phyloP scores from a whole-genome alignment of 2,329 filamentous ascomycete genomes.

The Aspergillus arachidicola region DNA sequence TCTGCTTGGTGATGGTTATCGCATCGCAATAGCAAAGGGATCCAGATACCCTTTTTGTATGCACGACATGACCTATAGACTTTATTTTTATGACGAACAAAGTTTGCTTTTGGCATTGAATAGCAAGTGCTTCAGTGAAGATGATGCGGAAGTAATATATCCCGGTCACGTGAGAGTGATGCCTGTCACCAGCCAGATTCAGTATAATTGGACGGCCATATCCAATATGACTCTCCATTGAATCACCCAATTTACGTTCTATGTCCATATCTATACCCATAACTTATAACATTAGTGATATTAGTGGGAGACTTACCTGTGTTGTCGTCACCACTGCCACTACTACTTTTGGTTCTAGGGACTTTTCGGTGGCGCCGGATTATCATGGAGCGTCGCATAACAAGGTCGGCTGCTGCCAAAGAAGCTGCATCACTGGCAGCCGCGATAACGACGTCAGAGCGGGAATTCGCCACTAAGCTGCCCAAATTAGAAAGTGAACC shows the following conservation, averaged over 20 bases:
- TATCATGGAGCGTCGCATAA: constrained; percentile 27
- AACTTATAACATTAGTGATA: not conserved
- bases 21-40: constrained; percentile 13
- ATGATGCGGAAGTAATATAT: not conserved
- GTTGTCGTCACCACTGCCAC: not conserved
- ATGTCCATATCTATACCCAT: not conserved
- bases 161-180: not conserved
- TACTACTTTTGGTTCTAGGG: not conserved
- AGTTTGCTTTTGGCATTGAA: not conserved
- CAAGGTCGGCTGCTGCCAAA: constrained; percentile 30
- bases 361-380: not conserved
- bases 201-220: not conserved
- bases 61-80: constrained; percentile 6
- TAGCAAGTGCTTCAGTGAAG: not conserved
- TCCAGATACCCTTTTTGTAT: constrained; percentile 12
- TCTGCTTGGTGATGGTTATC: constrained; percentile 19
- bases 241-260: not conserved
- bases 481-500: not conserved
- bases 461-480: not conserved
- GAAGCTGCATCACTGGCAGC: constrained; percentile 21
- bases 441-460: not conserved
- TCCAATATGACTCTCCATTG: not conserved
- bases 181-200: not conserved
- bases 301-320: not conserved
- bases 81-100: constrained; percentile 2